Evolutionary conservation across 306 rosid species (phyloP).

Genomic region (Malus sylvestris): DNA sequence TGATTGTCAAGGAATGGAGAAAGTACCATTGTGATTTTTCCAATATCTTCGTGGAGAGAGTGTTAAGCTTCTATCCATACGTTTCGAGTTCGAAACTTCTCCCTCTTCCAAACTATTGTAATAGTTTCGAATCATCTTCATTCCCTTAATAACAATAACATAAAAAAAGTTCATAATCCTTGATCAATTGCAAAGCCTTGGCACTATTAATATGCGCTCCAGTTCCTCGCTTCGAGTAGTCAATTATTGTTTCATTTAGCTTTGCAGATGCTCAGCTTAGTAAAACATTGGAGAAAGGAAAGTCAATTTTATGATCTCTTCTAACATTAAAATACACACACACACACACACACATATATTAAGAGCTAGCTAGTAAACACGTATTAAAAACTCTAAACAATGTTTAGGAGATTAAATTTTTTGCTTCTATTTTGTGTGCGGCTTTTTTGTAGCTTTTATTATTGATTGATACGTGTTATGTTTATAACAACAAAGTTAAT

Average conservation of each 20-base stretch:
- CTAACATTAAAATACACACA: background rate
- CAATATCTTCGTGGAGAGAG: no score
- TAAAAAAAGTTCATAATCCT: background rate
- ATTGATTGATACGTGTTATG: no score
- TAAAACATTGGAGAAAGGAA: background rate
- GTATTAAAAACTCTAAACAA: background rate
- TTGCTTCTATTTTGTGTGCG: no score
- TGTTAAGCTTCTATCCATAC: no score
- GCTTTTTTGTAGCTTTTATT: no score
- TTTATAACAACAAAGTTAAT: no score
- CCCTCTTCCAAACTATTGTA: no score
- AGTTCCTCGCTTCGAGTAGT: background rate
- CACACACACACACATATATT: no score
- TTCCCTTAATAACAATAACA: no score
- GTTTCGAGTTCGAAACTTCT: no score
- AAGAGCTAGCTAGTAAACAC: background rate
- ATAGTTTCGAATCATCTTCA: no score
- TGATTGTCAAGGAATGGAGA: background rate
- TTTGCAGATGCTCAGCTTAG: background rate
- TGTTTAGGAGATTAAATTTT: no score
- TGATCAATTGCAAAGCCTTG: background rate
- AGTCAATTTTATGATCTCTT: background rate
- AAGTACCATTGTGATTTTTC: background rate
- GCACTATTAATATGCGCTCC: background rate
- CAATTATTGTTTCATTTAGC: background rate